Evolutionary conservation across 2,329 filamentous ascomycete species (phyloP), one percentile per base, ranked within the genome.

Genomic region (Aspergillus niger): DNA sequence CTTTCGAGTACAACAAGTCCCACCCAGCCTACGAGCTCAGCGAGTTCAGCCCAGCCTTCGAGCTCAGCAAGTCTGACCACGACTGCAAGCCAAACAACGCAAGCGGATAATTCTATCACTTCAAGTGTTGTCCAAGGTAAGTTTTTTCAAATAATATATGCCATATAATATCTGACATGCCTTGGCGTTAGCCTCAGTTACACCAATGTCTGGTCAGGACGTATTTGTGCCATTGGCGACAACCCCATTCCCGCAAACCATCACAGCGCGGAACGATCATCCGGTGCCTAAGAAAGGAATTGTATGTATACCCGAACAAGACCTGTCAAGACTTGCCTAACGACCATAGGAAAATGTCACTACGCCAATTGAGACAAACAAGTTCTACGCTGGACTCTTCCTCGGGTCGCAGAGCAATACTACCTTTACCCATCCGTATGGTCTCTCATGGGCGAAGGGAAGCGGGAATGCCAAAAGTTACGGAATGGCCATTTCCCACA

Each of bases 301-400:
- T 61, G 77, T 79, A 69, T 69, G 77, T 66, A 7, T 13, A 28
- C 15, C 22, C 3, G 6, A 41, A 6, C 30, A 7, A n/a, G 3
- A 10, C 11, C 2, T 17, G 8, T 41, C 8, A 30, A 11, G 15
- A 5, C 38, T 13, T 15, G 3, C n/a, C 67, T 69, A 60, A 69
- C 47, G 28, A 13, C 4, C 1, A 17, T 51, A 78, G 76, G 66
- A 66, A 22, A 67, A 73, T 53, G 63, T 70, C 3, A 68, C 65
- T 2, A 64, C 61, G 10, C 79, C 80, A 1, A 74, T 81, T 58
- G 72, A 78, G 53, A 81, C 80, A 7, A 81, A 81, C 67, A 81
- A 81, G 70, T 93, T 92, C 73, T 91, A 91, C 68, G 83, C 88
- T 67, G 95, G 95, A 69, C 86, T 95, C 64, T 92, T 92, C 73